phyloP scores from a whole-genome alignment of 306 rosid genomes.

The Lathyrus tuberosus region DNA sequence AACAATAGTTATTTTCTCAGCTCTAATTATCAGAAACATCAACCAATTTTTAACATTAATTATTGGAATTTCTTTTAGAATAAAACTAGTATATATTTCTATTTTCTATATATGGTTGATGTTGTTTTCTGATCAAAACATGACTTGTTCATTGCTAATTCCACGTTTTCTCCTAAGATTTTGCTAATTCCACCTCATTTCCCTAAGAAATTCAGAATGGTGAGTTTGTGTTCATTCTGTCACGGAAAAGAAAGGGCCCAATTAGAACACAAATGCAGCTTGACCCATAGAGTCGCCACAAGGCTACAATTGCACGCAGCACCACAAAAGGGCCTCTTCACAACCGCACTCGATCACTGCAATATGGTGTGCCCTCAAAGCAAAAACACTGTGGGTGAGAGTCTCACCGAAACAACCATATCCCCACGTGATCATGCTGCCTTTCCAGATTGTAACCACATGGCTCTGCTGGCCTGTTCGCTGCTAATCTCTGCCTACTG shows the following conservation, averaged over 20 bases:
- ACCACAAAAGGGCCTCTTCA: not conserved
- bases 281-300: not conserved
- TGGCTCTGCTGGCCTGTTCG: not conserved
- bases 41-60: not conserved
- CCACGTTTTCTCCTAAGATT: not conserved
- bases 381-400: not conserved
- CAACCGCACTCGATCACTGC: not conserved
- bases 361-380: not conserved
- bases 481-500: too few relatives aligned
- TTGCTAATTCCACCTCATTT: not conserved
- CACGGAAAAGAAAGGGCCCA: not conserved
- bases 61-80: not conserved
- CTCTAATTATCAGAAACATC: not conserved
- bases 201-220: not conserved
- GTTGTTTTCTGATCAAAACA: not conserved
- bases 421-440: not conserved
- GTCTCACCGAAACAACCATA: not conserved
- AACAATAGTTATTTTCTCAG: not conserved
- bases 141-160: not conserved
- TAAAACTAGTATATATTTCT: not conserved
- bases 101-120: not conserved
- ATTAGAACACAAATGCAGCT: not conserved
- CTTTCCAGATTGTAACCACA: not conserved
- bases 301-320: not conserved
- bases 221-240: not conserved